These are phyloP conservation scores for Stygiomarasmius scandens DNA, from an alignment of 1,284 basidiomycete species.

Conservation along the genomic window DNA sequence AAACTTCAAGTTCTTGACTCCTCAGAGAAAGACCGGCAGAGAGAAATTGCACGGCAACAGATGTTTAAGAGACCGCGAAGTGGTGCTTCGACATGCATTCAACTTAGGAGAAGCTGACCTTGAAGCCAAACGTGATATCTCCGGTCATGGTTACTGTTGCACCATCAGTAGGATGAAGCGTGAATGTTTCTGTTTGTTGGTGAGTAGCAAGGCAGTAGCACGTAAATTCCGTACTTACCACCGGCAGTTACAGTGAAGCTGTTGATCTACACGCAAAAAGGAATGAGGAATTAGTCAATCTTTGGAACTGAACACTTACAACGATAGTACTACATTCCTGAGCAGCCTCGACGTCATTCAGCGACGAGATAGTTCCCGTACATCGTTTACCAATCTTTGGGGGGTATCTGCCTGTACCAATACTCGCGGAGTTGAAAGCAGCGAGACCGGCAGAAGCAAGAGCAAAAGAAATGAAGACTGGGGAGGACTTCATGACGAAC, in stretches of 20 bases:
- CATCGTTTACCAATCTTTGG: constrained; percentile 11
- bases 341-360: constrained; percentile 5
- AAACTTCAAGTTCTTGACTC: too few species aligned
- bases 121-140: constrained; percentile 11
- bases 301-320: neutral
- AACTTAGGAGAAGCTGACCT: neutral
- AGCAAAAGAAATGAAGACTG: neutral
- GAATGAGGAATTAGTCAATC: neutral
- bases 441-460: neutral
- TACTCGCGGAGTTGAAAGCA: neutral
- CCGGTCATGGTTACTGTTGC: constrained; percentile 9
- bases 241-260: constrained; percentile 10
- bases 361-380: constrained; percentile 9
- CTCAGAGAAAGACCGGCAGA: too few species aligned
- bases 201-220: neutral
- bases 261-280: constrained; percentile 1
- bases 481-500: neutral
- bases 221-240: neutral
- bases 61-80: too few species aligned
- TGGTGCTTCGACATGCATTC: neutral
- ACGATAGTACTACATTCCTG: constrained; percentile 9
- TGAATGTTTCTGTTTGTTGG: constrained; percentile 8
- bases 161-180: constrained; percentile 8
- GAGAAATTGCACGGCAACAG: too few species aligned
- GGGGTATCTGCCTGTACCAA: neutral